phyloP scores from a whole-genome alignment of 306 rosid genomes.

The Quercus bicolor region DNA sequence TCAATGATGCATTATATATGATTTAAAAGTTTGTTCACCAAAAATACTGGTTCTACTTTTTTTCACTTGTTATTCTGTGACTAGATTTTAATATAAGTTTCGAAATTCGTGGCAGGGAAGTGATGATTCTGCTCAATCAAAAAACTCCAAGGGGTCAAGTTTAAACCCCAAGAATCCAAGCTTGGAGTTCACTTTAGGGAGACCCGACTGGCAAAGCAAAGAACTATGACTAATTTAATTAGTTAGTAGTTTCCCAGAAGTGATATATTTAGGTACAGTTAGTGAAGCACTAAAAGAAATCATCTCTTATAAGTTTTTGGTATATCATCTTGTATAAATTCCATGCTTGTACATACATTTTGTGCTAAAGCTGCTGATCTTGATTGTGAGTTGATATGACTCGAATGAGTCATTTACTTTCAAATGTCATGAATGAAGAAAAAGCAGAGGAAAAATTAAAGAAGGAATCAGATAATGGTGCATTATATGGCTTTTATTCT shows the following conservation, averaged over 20 bases:
- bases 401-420: slow-evolving; percentile 18
- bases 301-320: slow-evolving; percentile 37
- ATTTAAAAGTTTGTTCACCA: not conserved
- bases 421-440: slow-evolving; percentile 37
- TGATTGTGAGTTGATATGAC: slow-evolving; percentile 38
- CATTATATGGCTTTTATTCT: slow-evolving; percentile 32
- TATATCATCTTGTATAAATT: slow-evolving; percentile 38
- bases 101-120: slow-evolving; percentile 43
- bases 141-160: slow-evolving; percentile 37
- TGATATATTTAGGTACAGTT: slow-evolving; percentile 13
- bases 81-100: not conserved
- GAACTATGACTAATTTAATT: slow-evolving; percentile 31
- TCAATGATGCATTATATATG: too few species aligned
- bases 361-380: slow-evolving; percentile 34
- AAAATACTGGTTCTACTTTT: not conserved
- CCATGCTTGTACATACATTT: slow-evolving; percentile 49
- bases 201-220: slow-evolving; percentile 42
- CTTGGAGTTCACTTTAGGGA: slow-evolving; percentile 73
- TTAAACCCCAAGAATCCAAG: slow-evolving; percentile 44
- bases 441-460: slow-evolving; percentile 40
- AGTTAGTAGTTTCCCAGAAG: not conserved
- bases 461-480: slow-evolving; percentile 51
- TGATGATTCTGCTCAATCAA: slow-evolving; percentile 34
- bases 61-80: too few species aligned
- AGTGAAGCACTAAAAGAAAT: slow-evolving; percentile 14